These are phyloP conservation scores for Pseudohyphozyma bogoriensis DNA, from an alignment of 768 basidiomycete species.

Conservation along the genomic window DNA sequence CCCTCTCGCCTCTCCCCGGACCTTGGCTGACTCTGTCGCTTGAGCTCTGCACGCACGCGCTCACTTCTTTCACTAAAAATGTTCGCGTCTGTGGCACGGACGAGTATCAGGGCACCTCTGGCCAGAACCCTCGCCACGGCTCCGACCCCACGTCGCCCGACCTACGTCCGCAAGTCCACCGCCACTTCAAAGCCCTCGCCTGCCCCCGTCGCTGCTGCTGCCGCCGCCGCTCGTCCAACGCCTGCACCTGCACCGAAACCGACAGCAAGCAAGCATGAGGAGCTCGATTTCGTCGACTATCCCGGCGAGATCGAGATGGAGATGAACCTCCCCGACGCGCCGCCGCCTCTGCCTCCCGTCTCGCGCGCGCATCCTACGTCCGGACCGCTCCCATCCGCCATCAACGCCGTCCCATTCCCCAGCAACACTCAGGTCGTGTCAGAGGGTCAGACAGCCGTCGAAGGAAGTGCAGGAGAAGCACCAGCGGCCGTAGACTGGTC, in stretches of 20 bases:
- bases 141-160: too few species aligned
- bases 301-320: not conserved
- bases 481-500: slow-evolving; percentile 66
- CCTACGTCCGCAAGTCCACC: not conserved
- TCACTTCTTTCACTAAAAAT: too few species aligned
- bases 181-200: not conserved
- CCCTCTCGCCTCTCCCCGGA: too few species aligned
- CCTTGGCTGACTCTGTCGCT: too few species aligned
- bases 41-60: too few species aligned
- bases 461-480: too few species aligned
- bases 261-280: not conserved
- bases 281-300: not conserved
- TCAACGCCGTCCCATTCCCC: too few species aligned
- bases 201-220: not conserved
- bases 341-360: not conserved
- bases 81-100: too few species aligned
- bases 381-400: not conserved
- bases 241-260: not conserved
- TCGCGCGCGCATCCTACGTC: not conserved
- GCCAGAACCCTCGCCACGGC: too few species aligned
- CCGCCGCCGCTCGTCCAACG: not conserved
- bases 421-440: too few species aligned
- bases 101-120: too few species aligned
- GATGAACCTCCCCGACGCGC: not conserved
- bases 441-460: too few species aligned